Evolutionary conservation across 2,329 filamentous ascomycete genomes (phyloP), one percentile per base, ranked within the genome.

Genomic region (Pyricularia grisea): DNA sequence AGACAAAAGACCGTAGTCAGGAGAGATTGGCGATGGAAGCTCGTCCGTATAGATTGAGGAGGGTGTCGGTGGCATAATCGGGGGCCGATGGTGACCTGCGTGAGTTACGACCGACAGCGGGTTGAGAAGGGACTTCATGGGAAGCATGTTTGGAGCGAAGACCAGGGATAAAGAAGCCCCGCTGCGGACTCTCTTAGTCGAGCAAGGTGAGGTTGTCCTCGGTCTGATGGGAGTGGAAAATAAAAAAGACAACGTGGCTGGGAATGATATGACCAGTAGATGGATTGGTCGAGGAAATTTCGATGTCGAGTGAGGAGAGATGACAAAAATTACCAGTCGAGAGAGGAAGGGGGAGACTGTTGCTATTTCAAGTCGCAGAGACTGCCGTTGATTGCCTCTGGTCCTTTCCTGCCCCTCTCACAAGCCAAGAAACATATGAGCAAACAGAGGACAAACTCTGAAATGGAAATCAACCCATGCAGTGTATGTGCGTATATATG

Each of bases 111-210:
- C 58, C 58, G 58, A 61, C 23, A 27, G n/a, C 73, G 89, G 89
- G 76, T 91, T 92, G 75, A 91, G 85, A 74, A 92, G 83, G 72
- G 87, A 88, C 55, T 86, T 82, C 72, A 91, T 82, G 66, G 89
- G 87, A 71, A 90, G 78, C 89, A 91, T 91, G 74, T 74, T 77
- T 75, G 76, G 74, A 71, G 72, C 70, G 69, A 27, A 70, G 69
- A 72, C 76, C 75, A 72, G 72, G 71, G 75, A 79, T 77, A 78
- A 76, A n/a, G 17, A 55, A n/a, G 5, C 33, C 20, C 20, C 17
- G 20, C 17, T 55, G n/a, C 11, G 17, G 42, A n/a, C 42, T 79
- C 71, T 61, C 1, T 9, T 2, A 27, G 23, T 61, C 23, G 58
- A 28, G 58, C 11, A 61, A 27, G 42, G 17, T 20, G 42, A 55